phyloP scores from a whole-genome alignment of 257 asterid genomes.

The Solanum verrucosum region DNA sequence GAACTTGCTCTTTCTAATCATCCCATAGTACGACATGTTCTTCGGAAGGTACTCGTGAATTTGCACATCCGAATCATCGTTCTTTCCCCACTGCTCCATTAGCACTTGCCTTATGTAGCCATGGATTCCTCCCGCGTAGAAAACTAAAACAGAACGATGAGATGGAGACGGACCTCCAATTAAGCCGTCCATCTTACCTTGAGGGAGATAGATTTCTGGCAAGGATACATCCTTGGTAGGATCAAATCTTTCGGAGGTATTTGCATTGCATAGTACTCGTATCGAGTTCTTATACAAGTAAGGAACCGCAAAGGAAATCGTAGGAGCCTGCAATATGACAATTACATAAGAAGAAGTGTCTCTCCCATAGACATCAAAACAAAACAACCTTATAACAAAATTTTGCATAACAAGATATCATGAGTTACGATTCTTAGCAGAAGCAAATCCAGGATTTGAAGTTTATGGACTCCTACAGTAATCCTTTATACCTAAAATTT shows the following conservation, averaged over 20 bases:
- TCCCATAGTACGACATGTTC: conserved; percentile 30
- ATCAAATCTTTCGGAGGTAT: conserved; percentile 49
- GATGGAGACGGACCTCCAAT: conserved; percentile 41
- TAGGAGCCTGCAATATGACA: conserved; percentile 32
- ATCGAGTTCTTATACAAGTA: conserved; percentile 37
- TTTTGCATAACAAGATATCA: not conserved
- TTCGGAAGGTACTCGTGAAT: conserved; percentile 38
- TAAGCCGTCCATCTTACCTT: conserved; percentile 40
- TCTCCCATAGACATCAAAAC: not conserved
- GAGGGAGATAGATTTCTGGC: conserved; percentile 52
- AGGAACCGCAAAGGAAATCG: conserved; percentile 19
- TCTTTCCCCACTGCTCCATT: conserved; percentile 41
- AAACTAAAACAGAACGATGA: conserved; percentile 33
- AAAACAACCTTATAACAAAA: not conserved
- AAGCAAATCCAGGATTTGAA: not conserved
- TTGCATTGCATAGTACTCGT: conserved; percentile 49
- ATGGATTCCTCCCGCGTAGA: conserved; percentile 49
- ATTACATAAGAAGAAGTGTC: not conserved
- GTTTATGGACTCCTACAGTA: not conserved
- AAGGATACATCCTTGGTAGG: conserved; percentile 38
- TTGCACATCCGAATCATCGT: conserved; percentile 25
- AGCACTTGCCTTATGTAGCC: conserved; percentile 41
- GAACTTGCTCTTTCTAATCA: conserved; percentile 49
- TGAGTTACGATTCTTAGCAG: not conserved
- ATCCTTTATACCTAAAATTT: not conserved